Base-by-base conservation (phyloP, 768 basidiomycete genomes). In the Suillus occidentalis region DNA sequence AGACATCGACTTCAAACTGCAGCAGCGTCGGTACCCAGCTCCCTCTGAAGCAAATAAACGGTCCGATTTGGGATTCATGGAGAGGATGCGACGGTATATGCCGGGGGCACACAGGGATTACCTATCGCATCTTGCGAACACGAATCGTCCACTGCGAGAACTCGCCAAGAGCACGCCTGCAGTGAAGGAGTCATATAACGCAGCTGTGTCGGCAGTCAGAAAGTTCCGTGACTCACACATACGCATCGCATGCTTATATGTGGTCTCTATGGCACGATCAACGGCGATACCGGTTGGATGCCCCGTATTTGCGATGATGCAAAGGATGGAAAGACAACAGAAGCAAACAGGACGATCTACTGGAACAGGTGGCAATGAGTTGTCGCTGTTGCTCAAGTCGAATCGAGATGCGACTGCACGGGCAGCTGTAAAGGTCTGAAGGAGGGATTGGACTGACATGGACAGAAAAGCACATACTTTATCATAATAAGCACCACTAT, bases 61-160 rank as follows among this genome's bases (percentile, higher is more conserved):
- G 70, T 90, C 83, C 47, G 92, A 86, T 76, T 82, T 78, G 43
- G 86, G 88, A 0, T 98, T 98, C 80, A 95, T 99, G 89, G 89
- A 91, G 64, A 85, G 94, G 57, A 97, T 97, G 95, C 81, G 92
- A 64, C 85, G 86, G 25, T 99, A 99, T 78, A 99, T 99, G 97
- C 96, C 97, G 0, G 90, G 91, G 16, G 86, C 85, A 62, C 97
- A 98, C 78, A 89, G 92, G 50, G 87, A 89, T 55, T 99, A 95
- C 79, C 85, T 99, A 62, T 76, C 78, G 28, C 85, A 88, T 70
- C 84, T 99, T 43, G 80, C 85, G 2, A 77, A 81, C 14, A 80
- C 83, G 61, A 84, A 86, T 16, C 87, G 79, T n/a, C 81, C 87
- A 25, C 71, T 94, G 60, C 86, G 92, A 28, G 83, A 86, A 43